Conservation (phyloP, 176 grass and related monocot species). For the Neostapfia colusana region DNA sequence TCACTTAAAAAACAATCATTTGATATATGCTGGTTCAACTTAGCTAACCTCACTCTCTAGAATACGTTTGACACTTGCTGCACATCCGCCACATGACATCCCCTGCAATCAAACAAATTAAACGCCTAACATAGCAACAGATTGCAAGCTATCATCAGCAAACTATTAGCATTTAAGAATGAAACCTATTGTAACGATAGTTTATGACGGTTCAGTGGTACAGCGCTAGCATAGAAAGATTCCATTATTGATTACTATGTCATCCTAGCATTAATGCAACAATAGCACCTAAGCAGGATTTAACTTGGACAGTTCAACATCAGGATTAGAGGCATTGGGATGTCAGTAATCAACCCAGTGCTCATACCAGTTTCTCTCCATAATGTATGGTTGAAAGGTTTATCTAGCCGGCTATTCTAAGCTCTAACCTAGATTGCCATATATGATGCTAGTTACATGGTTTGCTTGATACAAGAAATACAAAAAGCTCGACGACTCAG, state of each 20-base stretch:
- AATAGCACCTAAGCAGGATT: constrained; percentile 1
- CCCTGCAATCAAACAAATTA: constrained; percentile 63
- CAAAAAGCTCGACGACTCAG: not conserved
- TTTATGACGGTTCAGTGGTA: not conserved
- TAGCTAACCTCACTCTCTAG: constrained; percentile 79
- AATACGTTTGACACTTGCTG: constrained; percentile 88
- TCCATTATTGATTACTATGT: not conserved
- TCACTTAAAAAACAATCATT: constrained; percentile 15
- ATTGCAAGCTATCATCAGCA: not conserved
- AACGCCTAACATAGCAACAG: constrained; percentile 14
- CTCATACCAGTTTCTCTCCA: not conserved
- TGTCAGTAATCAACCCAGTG: not conserved
- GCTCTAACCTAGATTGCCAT: not conserved
- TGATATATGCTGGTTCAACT: not conserved
- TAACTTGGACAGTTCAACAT: not conserved
- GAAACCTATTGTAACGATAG: not conserved
- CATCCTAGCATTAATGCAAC: constrained; percentile 3
- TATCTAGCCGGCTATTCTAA: not conserved
- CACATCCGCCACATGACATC: constrained; percentile 94
- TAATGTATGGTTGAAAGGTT: not conserved
- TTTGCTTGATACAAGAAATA: not conserved
- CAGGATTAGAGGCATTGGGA: not conserved
- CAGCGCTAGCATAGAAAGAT: not conserved
- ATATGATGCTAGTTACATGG: not conserved
- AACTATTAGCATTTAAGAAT: not conserved